A percentile compares a stretch with the other conserved stretches of the same genome.
Conservation (phyloP, 73 alveolate genomes). For the Paramecium sexaurelia region DNA sequence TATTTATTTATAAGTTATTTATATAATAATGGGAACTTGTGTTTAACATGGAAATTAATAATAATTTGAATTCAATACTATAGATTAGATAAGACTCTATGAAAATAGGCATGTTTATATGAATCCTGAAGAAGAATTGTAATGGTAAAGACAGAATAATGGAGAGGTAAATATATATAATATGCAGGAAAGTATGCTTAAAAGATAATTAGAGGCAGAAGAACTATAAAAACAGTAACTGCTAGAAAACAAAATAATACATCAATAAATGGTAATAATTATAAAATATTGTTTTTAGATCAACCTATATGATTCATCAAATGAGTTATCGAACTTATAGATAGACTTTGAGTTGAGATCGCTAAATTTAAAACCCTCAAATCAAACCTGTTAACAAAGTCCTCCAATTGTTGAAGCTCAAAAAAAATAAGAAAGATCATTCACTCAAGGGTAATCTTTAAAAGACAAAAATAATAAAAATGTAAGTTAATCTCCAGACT, state of each 20-base stretch:
- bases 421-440: neutral
- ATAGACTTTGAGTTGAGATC: neutral
- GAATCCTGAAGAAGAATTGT: neutral
- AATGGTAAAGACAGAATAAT: neutral
- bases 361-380: neutral
- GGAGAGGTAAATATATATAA: neutral
- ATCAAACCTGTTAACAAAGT: neutral
- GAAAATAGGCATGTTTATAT: neutral
- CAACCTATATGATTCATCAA: neutral
- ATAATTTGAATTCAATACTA: neutral
- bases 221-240: neutral
- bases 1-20: neutral
- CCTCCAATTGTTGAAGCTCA: neutral
- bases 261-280: neutral
- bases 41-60: neutral
- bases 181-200: neutral
- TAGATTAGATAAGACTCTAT: neutral
- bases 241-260: neutral
- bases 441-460: neutral
- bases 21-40: constrained; percentile 15
- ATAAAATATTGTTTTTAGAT: neutral
- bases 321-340: neutral
- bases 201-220: neutral
- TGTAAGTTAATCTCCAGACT: neutral
- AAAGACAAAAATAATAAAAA: neutral